Percentiles rank a stretch among this genome's conserved stretches.
These are phyloP conservation scores for Penicillium brasilianum DNA, from an alignment of 2,329 filamentous ascomycete genomes.

Conservation along the genomic window DNA sequence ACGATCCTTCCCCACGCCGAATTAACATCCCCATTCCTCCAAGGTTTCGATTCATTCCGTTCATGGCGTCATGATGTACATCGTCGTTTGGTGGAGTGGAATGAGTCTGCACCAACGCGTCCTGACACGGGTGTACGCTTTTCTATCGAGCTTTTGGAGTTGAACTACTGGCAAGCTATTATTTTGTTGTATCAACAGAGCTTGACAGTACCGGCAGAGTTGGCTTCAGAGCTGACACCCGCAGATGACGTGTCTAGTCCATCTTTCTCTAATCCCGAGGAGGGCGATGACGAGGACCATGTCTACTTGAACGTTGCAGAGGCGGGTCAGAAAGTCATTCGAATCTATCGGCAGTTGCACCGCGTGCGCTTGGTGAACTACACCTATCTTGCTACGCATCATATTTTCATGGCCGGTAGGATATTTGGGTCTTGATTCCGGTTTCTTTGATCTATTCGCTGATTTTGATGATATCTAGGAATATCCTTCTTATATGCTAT, in stretches of 20 bases:
- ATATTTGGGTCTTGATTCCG: constrained; percentile 3
- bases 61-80: constrained; percentile 91
- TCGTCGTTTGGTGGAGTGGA: constrained; percentile 82
- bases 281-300: constrained; percentile 76
- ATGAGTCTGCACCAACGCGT: constrained; percentile 76
- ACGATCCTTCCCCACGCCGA: constrained; percentile 79
- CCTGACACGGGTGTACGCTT: constrained; percentile 85
- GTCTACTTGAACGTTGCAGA: constrained; percentile 95
- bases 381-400: constrained; percentile 92
- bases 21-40: constrained; percentile 82
- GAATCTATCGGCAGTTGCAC: constrained; percentile 88
- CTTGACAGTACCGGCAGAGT: constrained; percentile 79
- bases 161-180: constrained; percentile 97
- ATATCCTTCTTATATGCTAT: constrained; percentile 96
- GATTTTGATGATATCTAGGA: constrained; percentile 46
- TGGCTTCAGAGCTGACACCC: constrained; percentile 75
- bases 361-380: constrained; percentile 90
- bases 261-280: constrained; percentile 50
- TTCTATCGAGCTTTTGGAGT: constrained; percentile 83
- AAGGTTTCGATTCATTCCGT: constrained; percentile 81
- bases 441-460: constrained; percentile 4
- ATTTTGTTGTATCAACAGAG: constrained; percentile 96
- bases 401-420: constrained; percentile 93
- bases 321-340: constrained; percentile 88
- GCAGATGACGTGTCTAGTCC: constrained; percentile 65